Evolutionary conservation across 768 basidiomycete genomes (phyloP), one percentile per base, ranked within the genome.

Genomic region (Rhodotorula graminis): DNA sequence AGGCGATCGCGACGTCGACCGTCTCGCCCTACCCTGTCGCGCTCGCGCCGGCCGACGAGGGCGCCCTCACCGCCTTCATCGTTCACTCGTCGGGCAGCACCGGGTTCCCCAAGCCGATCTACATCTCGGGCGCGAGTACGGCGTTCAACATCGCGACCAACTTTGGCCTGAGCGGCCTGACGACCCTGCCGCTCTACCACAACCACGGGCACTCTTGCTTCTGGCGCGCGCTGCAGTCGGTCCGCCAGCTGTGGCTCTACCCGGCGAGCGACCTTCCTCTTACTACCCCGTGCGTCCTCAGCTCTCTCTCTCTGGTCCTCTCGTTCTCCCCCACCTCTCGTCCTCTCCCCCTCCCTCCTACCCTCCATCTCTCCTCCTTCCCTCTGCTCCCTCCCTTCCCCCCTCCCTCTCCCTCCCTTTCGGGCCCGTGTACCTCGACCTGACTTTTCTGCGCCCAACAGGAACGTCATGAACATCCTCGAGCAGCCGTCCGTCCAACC

Each of bases 41-140:
- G 27, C 71, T 83, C 47, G 79, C 78, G 0, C 80, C 81, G 18
- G 80, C 81, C 47, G 78, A 83, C 58, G 83, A 84, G 70, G 62
- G 59, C 29, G 61, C 71, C 25, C 72, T 82, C 29, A 78, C 80
- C 25, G 81, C 79, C 25, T 82, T 84, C 33, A 82, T 84, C 61
- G 75, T 86, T 61, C 85, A 86, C 72, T 84, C 83, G 10, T 83
- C 82, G 6, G 85, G 85, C 42, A 77, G 83, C 62, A 86, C 86
- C 21, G 86, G 86, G 1, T 84, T 82, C 62, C 86, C 86, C 3
- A 86, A 80, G 69, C 79, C 78, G 2, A 59, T 61, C 33, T 37
- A 27, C 29, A 42, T 61, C 23, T 23, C 44, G 25, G 69, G 42
- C 61, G 79, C 78, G 11, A 77, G 82, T 64, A 70, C 70, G 29